Evolutionary conservation across 441 rosid genomes (phyloP).

Genomic region (Adansonia madagascariensis): DNA sequence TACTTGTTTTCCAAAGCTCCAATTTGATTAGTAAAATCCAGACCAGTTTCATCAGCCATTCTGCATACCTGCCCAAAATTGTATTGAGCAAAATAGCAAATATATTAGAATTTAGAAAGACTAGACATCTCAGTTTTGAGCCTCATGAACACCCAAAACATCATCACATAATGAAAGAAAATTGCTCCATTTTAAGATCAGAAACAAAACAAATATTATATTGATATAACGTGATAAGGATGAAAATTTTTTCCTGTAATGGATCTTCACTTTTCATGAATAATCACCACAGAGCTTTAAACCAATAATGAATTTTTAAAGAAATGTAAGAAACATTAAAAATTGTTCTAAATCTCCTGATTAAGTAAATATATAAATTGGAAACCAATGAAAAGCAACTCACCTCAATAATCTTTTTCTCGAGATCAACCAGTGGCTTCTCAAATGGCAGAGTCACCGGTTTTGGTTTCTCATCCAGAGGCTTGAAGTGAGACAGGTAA

Average conservation of each 20-base stretch:
- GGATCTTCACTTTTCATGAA: background rate
- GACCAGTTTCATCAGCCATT: constrained; percentile 91
- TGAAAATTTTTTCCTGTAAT: background rate
- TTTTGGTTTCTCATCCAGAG: constrained; percentile 69
- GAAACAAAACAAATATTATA: constrained; percentile 20
- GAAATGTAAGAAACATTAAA: background rate
- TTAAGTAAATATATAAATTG: background rate
- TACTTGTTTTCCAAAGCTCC: constrained; percentile 69
- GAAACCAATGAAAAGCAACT: constrained; percentile 10
- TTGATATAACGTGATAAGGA: background rate
- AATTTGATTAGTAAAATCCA: constrained; percentile 90
- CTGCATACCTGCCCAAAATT: constrained; percentile 68
- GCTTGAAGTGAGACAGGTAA: constrained; percentile 84
- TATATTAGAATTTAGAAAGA: background rate
- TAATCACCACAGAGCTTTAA: background rate
- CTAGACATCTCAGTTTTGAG: background rate
- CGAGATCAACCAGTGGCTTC: constrained; percentile 76
- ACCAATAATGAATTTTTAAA: background rate
- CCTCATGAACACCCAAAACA: background rate
- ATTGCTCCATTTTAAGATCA: constrained; percentile 15
- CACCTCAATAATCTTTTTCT: constrained; percentile 85
- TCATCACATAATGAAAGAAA: background rate
- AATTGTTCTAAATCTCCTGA: too few species aligned
- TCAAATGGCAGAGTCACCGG: constrained; percentile 84
- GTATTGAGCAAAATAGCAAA: constrained; percentile 5